These are phyloP conservation scores for Tylopilus subfusipes DNA, from an alignment of 768 basidiomycete species.

Conservation along the genomic window DNA sequence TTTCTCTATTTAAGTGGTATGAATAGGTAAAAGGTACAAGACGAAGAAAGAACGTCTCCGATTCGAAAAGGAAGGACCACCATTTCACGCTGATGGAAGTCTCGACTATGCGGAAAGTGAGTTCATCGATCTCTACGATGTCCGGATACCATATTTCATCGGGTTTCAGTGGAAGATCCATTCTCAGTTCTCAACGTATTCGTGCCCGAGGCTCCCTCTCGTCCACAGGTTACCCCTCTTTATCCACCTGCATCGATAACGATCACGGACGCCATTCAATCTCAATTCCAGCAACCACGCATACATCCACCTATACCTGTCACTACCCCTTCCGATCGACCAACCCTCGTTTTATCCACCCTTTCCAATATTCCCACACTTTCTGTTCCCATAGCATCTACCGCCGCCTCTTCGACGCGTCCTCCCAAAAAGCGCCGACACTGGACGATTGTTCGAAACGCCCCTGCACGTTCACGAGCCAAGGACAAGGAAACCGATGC, in stretches of 20 bases:
- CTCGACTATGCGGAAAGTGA: constrained; percentile 68
- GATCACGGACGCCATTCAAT: background rate
- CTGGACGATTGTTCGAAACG: constrained; percentile 58
- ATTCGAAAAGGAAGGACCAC: constrained; percentile 75
- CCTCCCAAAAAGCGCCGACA: constrained; percentile 43
- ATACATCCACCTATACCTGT: constrained; percentile 28
- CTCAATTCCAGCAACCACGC: constrained; percentile 6
- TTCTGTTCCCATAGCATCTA: background rate
- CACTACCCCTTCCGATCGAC: constrained; percentile 22
- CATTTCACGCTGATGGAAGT: constrained; percentile 70
- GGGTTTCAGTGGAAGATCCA: constrained; percentile 66
- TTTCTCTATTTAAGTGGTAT: background rate
- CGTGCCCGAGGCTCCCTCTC: constrained; percentile 53
- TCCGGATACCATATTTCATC: background rate
- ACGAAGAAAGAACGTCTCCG: constrained; percentile 79
- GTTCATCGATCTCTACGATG: constrained; percentile 18
- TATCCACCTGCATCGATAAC: constrained; percentile 36
- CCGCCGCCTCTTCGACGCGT: background rate
- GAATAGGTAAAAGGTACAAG: constrained; percentile 62
- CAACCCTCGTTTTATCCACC: constrained; percentile 17
- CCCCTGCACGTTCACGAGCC: constrained; percentile 43
- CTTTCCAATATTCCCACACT: background rate
- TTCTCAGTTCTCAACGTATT: constrained; percentile 64
- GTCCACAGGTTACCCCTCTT: constrained; percentile 56
- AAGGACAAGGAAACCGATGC: constrained; percentile 52